Conservation (phyloP, 306 rosid genomes). For the Betula pendula region DNA sequence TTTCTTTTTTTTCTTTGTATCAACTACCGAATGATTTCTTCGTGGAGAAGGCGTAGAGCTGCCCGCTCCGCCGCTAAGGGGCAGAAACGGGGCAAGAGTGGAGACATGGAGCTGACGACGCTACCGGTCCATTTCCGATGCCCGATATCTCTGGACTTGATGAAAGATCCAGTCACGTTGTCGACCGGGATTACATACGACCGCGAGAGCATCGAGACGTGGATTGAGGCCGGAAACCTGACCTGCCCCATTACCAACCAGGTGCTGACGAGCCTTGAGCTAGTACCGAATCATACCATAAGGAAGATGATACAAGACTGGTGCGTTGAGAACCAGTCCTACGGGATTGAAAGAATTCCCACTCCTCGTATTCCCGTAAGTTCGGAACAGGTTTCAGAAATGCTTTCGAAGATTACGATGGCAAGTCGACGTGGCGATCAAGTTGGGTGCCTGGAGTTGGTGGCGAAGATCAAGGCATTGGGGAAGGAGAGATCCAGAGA, state of each 20-base stretch:
- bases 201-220: constrained; percentile 48
- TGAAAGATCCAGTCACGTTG: constrained; percentile 63
- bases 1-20: background rate
- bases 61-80: constrained; percentile 18
- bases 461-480: constrained; percentile 31
- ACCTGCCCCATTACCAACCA: constrained; percentile 52
- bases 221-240: constrained; percentile 51
- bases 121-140: constrained; percentile 48
- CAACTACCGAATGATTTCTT: constrained; percentile 25
- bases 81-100: background rate
- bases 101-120: constrained; percentile 31
- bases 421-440: constrained; percentile 17
- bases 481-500: constrained; percentile 47
- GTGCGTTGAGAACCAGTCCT: constrained; percentile 44
- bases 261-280: constrained; percentile 32
- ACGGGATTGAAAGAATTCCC: constrained; percentile 51
- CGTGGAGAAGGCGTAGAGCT: constrained; percentile 42
- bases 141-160: constrained; percentile 54
- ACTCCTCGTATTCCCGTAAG: constrained; percentile 44
- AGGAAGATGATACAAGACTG: constrained; percentile 57
- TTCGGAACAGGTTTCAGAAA: constrained; percentile 20
- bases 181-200: constrained; percentile 57
- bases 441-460: constrained; percentile 16
- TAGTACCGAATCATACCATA: constrained; percentile 50
- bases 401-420: constrained; percentile 13